A percentile compares a stretch with the other conserved stretches of the same genome.
Evolutionary conservation across 2,329 filamentous ascomycete genomes (phyloP).

Genomic region (Xylariaceae sp.): DNA sequence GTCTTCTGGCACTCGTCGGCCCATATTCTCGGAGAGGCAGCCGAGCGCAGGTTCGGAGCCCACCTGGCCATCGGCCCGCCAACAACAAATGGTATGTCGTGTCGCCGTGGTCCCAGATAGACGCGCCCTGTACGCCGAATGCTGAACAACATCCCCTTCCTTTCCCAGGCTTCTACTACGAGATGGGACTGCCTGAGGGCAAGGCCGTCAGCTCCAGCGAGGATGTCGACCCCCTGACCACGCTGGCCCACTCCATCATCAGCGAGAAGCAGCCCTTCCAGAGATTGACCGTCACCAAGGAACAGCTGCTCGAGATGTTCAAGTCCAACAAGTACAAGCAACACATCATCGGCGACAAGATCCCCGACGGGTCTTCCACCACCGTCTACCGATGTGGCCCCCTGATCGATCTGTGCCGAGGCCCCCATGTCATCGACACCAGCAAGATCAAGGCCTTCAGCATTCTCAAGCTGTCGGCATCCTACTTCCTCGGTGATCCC

Average conservation of each 20-base stretch:
- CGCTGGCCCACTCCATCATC: conserved; percentile 9
- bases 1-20: conserved; percentile 98
- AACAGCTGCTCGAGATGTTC: conserved; percentile 46
- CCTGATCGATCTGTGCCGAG: conserved; percentile 90
- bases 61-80: conserved; percentile 91
- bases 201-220: conserved; percentile 14
- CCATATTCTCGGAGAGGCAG: conserved; percentile 92
- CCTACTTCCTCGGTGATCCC: conserved; percentile 92
- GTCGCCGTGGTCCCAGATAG: not conserved
- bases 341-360: conserved; percentile 92
- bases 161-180: conserved; percentile 80
- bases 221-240: conserved; percentile 11
- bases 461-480: conserved; percentile 70
- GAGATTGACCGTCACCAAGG: conserved; percentile 13
- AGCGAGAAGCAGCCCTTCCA: conserved; percentile 17
- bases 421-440: conserved; percentile 90
- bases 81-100: conserved; percentile 62
- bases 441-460: conserved; percentile 92
- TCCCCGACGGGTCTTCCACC: conserved; percentile 80
- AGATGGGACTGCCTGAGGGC: conserved; percentile 68
- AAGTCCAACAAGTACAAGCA: conserved; percentile 93
- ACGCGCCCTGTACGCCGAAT: not conserved
- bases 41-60: conserved; percentile 85
- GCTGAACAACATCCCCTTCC: not conserved
- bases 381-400: conserved; percentile 94